Base-by-base conservation (phyloP, 2,329 filamentous ascomycete genomes). In the Clonostachys solani region DNA sequence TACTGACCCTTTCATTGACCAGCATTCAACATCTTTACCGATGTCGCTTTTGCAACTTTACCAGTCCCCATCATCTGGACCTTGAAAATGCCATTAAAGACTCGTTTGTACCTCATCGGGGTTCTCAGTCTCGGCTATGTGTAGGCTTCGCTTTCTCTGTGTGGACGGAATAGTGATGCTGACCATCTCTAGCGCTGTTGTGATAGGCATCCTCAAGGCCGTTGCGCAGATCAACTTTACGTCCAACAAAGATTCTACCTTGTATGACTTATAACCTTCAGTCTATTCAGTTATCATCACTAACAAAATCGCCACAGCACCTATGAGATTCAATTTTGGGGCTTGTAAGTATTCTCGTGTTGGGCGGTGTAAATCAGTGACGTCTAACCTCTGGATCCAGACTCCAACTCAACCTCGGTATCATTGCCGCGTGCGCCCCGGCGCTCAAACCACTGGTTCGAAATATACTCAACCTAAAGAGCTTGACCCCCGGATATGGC, bases 71-170 rank as follows among this genome's bases (percentile, higher is more conserved):
- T 74, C 47, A 68, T 73, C 45, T 67, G 66, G 62, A 54, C 56
- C 6, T 53, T 72, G n/a, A 63, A 72, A 46, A 61, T 69, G 55
- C 67, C 65, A 52, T 53, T 54, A 16, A 60, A 60, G 12, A 62
- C 62, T 2, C 60, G 64, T 17, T 23, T 72, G 1, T 71, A 71
- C 18, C 54, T 75, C 12, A 62, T 71, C 18, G 57, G 52, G 2
- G 65, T 75, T 47, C 55, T 73, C 5, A 66, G 67, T 43, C 55
- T 74, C 16, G 72, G 71, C 19, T 71, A 71, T 48, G 54, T 70
- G 66, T 68, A 52, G 36, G 63, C n/a, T n/a, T 18, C 5, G 4
- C 5, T n/a, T 29, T 17, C 12, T 29, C 23, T 29, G 16, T 2
- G 3, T 5, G 9, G 29, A 19, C 16, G n/a, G 15, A 40, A 12